Conservation (phyloP, 1,284 basidiomycete species). For the Apiotrichum brassicae region DNA sequence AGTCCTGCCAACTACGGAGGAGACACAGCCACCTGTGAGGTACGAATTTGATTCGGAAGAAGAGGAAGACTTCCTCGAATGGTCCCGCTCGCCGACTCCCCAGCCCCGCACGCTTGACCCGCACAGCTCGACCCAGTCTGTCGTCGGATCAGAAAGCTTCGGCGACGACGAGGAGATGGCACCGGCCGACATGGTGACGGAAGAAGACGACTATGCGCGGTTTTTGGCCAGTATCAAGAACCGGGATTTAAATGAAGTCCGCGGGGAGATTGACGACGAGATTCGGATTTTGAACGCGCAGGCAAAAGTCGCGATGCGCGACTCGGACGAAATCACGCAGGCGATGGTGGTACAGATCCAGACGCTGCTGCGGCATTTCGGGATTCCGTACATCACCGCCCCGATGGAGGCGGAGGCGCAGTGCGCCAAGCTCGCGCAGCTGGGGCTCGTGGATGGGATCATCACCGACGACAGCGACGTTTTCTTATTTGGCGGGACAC, state of each 20-base stretch:
- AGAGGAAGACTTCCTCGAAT: constrained; percentile 34
- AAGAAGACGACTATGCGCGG: constrained; percentile 83
- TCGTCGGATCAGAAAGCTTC: constrained; percentile 24
- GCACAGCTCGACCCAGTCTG: neutral
- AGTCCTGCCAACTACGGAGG: neutral
- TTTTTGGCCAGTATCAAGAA: constrained; percentile 88
- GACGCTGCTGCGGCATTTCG: constrained; percentile 85
- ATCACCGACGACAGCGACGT: constrained; percentile 99
- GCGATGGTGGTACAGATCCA: constrained; percentile 96
- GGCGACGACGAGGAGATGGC: constrained; percentile 57
- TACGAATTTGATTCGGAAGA: constrained; percentile 15
- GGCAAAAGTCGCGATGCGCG: constrained; percentile 79
- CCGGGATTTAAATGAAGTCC: constrained; percentile 68
- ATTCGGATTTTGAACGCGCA: constrained; percentile 74
- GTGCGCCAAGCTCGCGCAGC: constrained; percentile 81
- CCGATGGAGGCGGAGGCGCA: constrained; percentile 99
- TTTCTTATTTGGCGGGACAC: constrained; percentile 89
- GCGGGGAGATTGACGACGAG: constrained; percentile 86
- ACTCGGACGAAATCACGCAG: constrained; percentile 89
- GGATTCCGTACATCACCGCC: constrained; percentile 95
- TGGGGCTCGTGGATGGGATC: constrained; percentile 88
- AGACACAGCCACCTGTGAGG: neutral
- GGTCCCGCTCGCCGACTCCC: constrained; percentile 43
- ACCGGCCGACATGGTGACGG: constrained; percentile 58
- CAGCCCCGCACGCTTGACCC: constrained; percentile 8